These are phyloP conservation scores for Tardiomyces blankii DNA, from an alignment of 1,139 yeast genomes.

Conservation along the genomic window DNA sequence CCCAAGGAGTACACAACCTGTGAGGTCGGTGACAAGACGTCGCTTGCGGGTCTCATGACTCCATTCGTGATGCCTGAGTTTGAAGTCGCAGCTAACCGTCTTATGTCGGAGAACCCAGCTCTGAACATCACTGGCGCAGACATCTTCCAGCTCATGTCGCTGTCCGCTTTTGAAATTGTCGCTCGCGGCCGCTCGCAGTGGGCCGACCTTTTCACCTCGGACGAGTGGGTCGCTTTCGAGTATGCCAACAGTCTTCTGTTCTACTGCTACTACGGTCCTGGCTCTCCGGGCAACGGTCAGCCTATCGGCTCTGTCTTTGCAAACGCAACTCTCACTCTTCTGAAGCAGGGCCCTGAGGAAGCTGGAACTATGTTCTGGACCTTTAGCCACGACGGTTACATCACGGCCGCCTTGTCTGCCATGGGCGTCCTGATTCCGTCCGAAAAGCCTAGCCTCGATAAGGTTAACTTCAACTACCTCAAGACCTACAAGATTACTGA, in stretches of 20 bases:
- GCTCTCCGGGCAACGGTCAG: conserved; percentile 31
- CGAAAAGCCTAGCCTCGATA: neutral
- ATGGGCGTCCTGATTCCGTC: conserved; percentile 36
- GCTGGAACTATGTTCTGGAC: conserved; percentile 30
- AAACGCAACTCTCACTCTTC: conserved; percentile 37
- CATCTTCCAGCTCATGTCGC: conserved; percentile 33
- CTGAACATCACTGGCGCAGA: conserved; percentile 34
- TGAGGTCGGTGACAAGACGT: conserved; percentile 12
- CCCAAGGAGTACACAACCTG: conserved; percentile 6
- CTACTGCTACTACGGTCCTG: conserved; percentile 46
- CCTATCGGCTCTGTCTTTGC: conserved; percentile 40
- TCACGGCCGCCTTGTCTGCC: conserved; percentile 39
- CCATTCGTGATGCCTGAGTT: conserved; percentile 21
- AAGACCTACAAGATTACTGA: conserved; percentile 37
- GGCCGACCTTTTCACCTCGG: conserved; percentile 42
- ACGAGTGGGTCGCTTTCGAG: conserved; percentile 40
- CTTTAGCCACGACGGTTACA: conserved; percentile 52
- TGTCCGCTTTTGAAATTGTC: conserved; percentile 50
- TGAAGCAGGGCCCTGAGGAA: conserved; percentile 30
- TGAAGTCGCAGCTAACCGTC: conserved; percentile 28
- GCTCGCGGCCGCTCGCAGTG: conserved; percentile 43
- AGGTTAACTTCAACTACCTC: conserved; percentile 17
- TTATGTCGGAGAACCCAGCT: conserved; percentile 32
- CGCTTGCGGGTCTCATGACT: conserved; percentile 12
- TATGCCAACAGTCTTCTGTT: conserved; percentile 37